phyloP scores from a whole-genome alignment of 2,329 filamentous ascomycete genomes.

The Xylariales sp. region DNA sequence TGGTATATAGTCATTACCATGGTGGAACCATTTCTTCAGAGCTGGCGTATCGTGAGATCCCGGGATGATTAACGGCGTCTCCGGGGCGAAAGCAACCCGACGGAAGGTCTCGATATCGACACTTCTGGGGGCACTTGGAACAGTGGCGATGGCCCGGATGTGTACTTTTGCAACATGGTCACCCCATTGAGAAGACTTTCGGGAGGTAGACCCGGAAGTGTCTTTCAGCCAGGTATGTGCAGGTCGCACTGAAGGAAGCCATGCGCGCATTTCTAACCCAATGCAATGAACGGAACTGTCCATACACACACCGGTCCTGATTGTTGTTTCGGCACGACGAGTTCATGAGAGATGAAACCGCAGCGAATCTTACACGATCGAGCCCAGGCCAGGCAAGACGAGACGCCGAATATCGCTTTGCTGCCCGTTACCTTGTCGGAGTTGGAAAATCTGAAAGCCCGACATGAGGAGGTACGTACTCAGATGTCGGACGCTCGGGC shows the following conservation, averaged over 20 bases:
- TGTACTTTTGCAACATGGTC: not conserved
- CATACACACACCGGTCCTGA: too few relatives aligned
- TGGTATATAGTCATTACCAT: not conserved
- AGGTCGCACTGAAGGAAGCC: too few relatives aligned
- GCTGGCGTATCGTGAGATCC: slow-evolving; percentile 17
- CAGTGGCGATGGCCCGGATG: not conserved
- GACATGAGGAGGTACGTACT: not conserved
- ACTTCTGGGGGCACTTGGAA: not conserved
- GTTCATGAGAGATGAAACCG: too few relatives aligned
- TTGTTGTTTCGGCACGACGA: too few relatives aligned
- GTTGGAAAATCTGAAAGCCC: too few relatives aligned
- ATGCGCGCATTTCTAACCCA: too few relatives aligned
- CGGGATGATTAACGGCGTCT: slow-evolving; percentile 14
- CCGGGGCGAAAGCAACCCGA: slow-evolving; percentile 16
- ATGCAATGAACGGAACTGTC: too few relatives aligned
- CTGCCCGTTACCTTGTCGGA: too few relatives aligned
- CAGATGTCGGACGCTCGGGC: not conserved
- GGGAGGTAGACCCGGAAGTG: not conserved
- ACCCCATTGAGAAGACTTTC: not conserved
- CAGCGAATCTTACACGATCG: too few relatives aligned
- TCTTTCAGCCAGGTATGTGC: too few relatives aligned
- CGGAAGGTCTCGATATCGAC: slow-evolving; percentile 19
- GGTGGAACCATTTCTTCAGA: slow-evolving; percentile 23
- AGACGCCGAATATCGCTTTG: too few relatives aligned
- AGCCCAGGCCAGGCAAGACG: too few relatives aligned